Evolutionary conservation across 208 protist species (phyloP).

Genomic region (Leishmania guyanensis): DNA sequence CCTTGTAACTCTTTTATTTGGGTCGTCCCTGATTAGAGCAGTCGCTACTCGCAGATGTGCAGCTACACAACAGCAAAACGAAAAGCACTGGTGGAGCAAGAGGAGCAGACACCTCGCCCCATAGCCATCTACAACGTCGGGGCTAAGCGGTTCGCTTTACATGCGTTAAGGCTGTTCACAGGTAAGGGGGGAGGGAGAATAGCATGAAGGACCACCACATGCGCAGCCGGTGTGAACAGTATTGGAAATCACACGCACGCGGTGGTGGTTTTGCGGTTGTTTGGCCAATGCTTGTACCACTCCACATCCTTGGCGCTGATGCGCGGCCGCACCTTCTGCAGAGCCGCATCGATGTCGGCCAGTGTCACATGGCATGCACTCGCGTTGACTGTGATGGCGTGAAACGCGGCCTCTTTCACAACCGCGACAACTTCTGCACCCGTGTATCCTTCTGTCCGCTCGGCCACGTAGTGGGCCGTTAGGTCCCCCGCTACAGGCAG

Average conservation of each 20-base stretch:
- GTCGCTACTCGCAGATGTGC: neutral
- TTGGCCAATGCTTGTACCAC: slow-evolving; percentile 66
- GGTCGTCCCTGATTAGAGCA: neutral
- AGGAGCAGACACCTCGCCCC: neutral
- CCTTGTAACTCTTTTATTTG: neutral
- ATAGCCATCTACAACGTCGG: neutral
- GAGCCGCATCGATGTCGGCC: slow-evolving; percentile 59
- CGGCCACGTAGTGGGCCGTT: slow-evolving; percentile 52
- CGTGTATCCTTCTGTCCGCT: slow-evolving; percentile 81
- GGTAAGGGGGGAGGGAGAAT: neutral
- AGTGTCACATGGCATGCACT: slow-evolving; percentile 40
- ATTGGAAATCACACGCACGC: neutral
- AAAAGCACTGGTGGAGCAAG: neutral
- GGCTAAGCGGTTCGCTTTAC: neutral
- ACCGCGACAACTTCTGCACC: slow-evolving; percentile 94
- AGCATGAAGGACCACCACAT: neutral
- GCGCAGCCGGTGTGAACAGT: neutral
- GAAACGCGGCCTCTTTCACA: slow-evolving; percentile 91
- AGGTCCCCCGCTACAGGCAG: slow-evolving; percentile 66
- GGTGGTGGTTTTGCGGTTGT: neutral
- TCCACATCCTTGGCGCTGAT: slow-evolving; percentile 50
- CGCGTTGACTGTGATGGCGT: slow-evolving; percentile 72
- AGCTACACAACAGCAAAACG: neutral
- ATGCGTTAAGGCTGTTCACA: neutral
- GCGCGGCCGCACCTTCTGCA: slow-evolving; percentile 60